Percentiles rank a stretch among this genome's conserved stretches.
These are phyloP conservation scores for Metschnikowia hibisci DNA, from an alignment of 805 yeast species.

Conservation along the genomic window DNA sequence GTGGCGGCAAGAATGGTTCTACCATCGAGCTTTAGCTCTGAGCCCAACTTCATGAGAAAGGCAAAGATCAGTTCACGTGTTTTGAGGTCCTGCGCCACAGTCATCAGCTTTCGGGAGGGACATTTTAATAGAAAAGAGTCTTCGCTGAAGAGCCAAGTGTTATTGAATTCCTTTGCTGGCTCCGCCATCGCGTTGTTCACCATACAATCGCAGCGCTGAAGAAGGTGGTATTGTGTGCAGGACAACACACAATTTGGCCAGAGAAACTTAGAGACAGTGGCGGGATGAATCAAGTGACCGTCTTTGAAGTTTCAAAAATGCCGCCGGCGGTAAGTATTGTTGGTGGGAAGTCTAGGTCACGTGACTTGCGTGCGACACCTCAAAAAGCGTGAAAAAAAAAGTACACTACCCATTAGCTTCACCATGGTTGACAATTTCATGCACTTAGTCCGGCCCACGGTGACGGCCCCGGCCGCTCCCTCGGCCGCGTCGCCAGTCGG, in stretches of 20 bases:
- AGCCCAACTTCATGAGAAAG: slow-evolving; percentile 35
- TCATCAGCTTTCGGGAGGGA: slow-evolving; percentile 34
- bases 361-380: slow-evolving; percentile 16
- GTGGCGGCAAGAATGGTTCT: slow-evolving; percentile 42
- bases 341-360: slow-evolving; percentile 1
- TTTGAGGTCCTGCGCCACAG: slow-evolving; percentile 36
- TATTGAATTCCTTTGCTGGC: slow-evolving; percentile 8
- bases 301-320: not conserved
- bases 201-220: not conserved
- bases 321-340: too few species aligned
- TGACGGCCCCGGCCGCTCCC: slow-evolving; percentile 43
- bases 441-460: slow-evolving; percentile 51
- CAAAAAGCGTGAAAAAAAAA: slow-evolving; percentile 12
- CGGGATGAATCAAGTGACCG: not conserved
- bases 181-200: slow-evolving; percentile 1
- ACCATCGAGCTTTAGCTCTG: slow-evolving; percentile 36
- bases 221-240: not conserved
- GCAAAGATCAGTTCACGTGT: slow-evolving; percentile 37
- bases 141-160: slow-evolving; percentile 39
- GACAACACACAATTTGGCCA: not conserved
- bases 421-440: slow-evolving; percentile 25
- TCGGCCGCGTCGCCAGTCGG: slow-evolving; percentile 46
- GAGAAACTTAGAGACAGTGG: not conserved
- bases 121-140: slow-evolving; percentile 27
- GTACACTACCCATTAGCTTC: not conserved